These are phyloP conservation scores for Rhizophlyctis rosea DNA, from an alignment of 192 early-diverging fungal genomes.

Conservation along the genomic window DNA sequence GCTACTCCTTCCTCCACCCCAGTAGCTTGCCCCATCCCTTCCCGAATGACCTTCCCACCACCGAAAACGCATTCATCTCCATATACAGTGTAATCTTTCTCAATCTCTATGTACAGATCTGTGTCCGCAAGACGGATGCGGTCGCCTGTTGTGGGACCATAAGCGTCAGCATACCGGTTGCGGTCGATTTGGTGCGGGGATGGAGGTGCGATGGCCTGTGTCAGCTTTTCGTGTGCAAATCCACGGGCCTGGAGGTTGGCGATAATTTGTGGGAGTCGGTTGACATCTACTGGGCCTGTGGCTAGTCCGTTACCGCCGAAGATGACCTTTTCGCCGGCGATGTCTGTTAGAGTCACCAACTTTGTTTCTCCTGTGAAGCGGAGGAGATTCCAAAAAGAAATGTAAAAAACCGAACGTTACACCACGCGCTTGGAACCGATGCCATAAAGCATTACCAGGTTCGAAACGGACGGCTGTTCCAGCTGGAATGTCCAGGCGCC, in stretches of 20 bases:
- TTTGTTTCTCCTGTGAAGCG: slow-evolving; percentile 71
- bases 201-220: slow-evolving; percentile 40
- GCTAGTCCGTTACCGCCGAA: slow-evolving; percentile 84
- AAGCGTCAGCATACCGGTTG: slow-evolving; percentile 82
- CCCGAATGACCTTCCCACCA: slow-evolving; percentile 85
- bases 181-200: slow-evolving; percentile 69
- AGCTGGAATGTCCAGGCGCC: slow-evolving; percentile 86
- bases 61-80: slow-evolving; percentile 98
- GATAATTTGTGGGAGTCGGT: slow-evolving; percentile 48
- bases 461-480: slow-evolving; percentile 95
- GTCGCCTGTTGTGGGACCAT: slow-evolving; percentile 92
- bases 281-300: slow-evolving; percentile 63
- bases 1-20: slow-evolving; percentile 63
- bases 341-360: slow-evolving; percentile 75
- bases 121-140: slow-evolving; percentile 84
- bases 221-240: slow-evolving; percentile 75
- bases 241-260: slow-evolving; percentile 43
- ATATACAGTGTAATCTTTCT: slow-evolving; percentile 84
- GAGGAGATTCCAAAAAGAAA: too few species aligned
- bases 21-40: slow-evolving; percentile 91
- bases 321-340: slow-evolving; percentile 77
- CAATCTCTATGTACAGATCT: slow-evolving; percentile 78
- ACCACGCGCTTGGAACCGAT: neutral
- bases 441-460: slow-evolving; percentile 44
- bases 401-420: neutral